Conservation (phyloP, 768 basidiomycete species). For the Boletus sp. region DNA sequence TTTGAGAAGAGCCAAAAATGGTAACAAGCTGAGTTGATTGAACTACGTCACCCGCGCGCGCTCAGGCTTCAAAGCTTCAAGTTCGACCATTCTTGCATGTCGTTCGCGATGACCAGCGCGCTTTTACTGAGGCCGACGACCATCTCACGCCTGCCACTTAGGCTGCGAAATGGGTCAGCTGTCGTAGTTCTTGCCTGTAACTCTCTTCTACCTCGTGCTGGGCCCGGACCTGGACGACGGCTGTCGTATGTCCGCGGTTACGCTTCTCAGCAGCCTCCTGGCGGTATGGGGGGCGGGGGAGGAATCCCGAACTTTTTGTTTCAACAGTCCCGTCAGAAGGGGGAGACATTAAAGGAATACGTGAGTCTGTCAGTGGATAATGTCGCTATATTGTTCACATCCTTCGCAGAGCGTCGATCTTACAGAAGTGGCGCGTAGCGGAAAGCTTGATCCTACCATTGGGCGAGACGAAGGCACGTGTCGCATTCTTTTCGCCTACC, state of each 20-base stretch:
- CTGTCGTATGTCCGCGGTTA: slow-evolving; percentile 36
- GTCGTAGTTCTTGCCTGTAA: slow-evolving; percentile 8
- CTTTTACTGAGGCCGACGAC: slow-evolving; percentile 1
- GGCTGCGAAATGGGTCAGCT: slow-evolving; percentile 17
- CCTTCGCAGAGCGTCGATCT: slow-evolving; percentile 68
- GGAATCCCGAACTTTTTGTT: slow-evolving; percentile 57
- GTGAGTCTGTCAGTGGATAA: slow-evolving; percentile 37
- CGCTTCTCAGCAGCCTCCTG: slow-evolving; percentile 46
- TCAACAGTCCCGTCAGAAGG: slow-evolving; percentile 68
- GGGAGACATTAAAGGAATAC: slow-evolving; percentile 83
- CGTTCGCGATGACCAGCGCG: not conserved
- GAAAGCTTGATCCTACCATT: slow-evolving; percentile 89
- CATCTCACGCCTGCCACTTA: slow-evolving; percentile 16
- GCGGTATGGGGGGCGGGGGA: slow-evolving; percentile 33
- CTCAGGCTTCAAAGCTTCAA: too few species aligned
- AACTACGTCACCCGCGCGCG: too few species aligned
- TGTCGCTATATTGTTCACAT: not conserved
- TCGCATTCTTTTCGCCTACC: not conserved
- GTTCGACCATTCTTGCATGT: slow-evolving; percentile 7
- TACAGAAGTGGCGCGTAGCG: slow-evolving; percentile 78
- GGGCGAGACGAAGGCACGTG: slow-evolving; percentile 76
- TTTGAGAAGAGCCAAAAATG: too few species aligned
- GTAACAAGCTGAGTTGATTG: too few species aligned
- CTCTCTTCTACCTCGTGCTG: not conserved
- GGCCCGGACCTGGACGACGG: not conserved